Percentiles rank a stretch among this genome's conserved stretches.
Conservation (phyloP, 2,329 filamentous ascomycete species). For the Phaeosphaeriaceae sp. region DNA sequence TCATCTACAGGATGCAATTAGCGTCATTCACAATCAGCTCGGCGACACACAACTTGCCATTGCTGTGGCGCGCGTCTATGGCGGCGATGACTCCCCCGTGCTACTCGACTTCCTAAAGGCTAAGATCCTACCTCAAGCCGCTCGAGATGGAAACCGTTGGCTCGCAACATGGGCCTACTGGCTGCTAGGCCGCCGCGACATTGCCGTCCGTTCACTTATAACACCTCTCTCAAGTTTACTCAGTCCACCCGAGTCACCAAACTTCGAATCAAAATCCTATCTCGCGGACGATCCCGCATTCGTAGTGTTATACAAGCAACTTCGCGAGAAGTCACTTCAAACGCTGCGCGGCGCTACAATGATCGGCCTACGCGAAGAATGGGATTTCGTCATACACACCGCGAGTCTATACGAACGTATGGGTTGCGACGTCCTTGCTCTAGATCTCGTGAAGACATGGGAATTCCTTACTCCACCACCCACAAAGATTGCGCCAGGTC, state of each 20-base stretch:
- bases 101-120: conserved; percentile 77
- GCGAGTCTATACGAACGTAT: conserved; percentile 84
- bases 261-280: conserved; percentile 77
- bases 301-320: conserved; percentile 83
- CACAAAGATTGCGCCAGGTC: conserved; percentile 18
- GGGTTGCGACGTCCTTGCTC: conserved; percentile 89
- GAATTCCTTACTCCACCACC: conserved; percentile 68
- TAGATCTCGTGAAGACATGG: conserved; percentile 85
- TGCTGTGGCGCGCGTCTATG: conserved; percentile 84
- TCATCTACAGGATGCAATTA: conserved; percentile 81
- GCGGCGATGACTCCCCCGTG: conserved; percentile 80
- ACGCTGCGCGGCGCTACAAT: conserved; percentile 85
- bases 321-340: conserved; percentile 81
- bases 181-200: conserved; percentile 81
- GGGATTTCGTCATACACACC: conserved; percentile 87
- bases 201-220: conserved; percentile 83
- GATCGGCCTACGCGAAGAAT: conserved; percentile 78
- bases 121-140: conserved; percentile 77
- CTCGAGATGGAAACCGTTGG: conserved; percentile 87
- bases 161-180: conserved; percentile 95
- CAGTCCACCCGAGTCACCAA: conserved; percentile 70
- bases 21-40: conserved; percentile 84
- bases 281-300: conserved; percentile 90
- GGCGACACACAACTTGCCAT: conserved; percentile 90
- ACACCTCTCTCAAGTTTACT: conserved; percentile 79